Evolutionary conservation across 352 stramenopile species (phyloP), one percentile per base, ranked within the genome.

Genomic region (Pythium myriotylum): DNA sequence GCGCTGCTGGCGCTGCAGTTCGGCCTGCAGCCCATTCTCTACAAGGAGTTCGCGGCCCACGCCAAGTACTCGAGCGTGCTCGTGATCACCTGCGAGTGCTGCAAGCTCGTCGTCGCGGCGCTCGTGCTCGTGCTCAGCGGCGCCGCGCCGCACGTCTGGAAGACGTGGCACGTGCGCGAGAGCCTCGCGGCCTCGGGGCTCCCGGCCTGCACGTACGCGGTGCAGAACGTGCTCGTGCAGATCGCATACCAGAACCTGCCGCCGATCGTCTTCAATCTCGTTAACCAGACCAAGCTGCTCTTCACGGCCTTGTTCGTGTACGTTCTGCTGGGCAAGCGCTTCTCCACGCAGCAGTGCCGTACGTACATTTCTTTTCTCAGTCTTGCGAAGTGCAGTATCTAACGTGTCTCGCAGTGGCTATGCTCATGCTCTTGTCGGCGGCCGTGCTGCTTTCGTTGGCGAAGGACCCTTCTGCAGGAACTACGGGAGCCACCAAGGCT

Each of bases 221-320:
- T 94, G 57, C 86, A 95, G 70, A 95, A 95, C 52, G 77, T 94
- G 59, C 76, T 93, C n/a, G 87, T 94, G 54, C 85, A 94, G 59
- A 56, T 89, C 16, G 74, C 86, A 47, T 92, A 91, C 65, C 86
- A 95, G 70, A 68, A 94, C 67, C 62, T 94, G 46, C 80, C 83
- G 50, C 86, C 86, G 32, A 88, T 94, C 47, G 73, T 92, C 24
- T 94, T 94, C 64, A 95, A 94, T 68, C 70, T 95, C 40, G 77
- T 95, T 40, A 95, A 95, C 74, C 86, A 95, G 74, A 94, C 84
- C 67, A 95, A 95, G 66, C 65, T 95, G 24, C 68, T 95, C 22
- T 94, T 76, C 53, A 90, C 86, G 16, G 86, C 86, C 26, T 70
- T 94, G 51, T 92, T 94, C 57, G 79, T 95, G 50, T 91, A 80